A percentile compares a stretch with the other conserved stretches of the same genome.
These are phyloP conservation scores for Serendipita indica DNA, from an alignment of 768 basidiomycete genomes.

Conservation along the genomic window DNA sequence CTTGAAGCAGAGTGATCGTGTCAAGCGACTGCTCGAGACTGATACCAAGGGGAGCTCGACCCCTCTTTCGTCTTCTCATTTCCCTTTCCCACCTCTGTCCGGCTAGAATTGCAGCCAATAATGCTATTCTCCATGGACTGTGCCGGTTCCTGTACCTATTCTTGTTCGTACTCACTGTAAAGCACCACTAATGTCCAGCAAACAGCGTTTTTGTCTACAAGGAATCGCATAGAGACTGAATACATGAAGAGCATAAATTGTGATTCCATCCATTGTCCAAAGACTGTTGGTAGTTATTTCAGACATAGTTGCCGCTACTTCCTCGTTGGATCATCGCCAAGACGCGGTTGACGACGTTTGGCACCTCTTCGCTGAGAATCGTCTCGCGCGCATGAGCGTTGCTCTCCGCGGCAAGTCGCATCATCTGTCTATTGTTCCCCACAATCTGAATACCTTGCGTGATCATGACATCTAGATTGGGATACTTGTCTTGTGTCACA, in stretches of 20 bases:
- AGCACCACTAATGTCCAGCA: too few relatives aligned
- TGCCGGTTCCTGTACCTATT: too few relatives aligned
- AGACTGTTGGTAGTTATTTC: too few relatives aligned
- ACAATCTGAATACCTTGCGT: background rate
- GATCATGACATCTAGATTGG: background rate
- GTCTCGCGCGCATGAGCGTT: slow-evolving; percentile 6
- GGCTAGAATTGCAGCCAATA: too few relatives aligned
- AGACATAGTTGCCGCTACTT: background rate
- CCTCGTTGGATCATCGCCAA: slow-evolving; percentile 1
- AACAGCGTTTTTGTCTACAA: too few relatives aligned
- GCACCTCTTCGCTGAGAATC: slow-evolving; percentile 5
- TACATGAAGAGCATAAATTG: too few relatives aligned
- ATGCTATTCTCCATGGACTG: too few relatives aligned
- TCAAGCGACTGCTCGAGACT: background rate
- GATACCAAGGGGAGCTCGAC: background rate
- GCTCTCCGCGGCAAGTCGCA: slow-evolving; percentile 7
- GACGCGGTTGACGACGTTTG: slow-evolving; percentile 7
- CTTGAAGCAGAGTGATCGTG: slow-evolving; percentile 7
- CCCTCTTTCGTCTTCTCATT: background rate
- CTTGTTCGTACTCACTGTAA: too few relatives aligned
- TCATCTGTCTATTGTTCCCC: background rate
- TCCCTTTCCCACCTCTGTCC: background rate
- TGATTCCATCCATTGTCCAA: too few relatives aligned
- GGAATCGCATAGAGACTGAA: too few relatives aligned
- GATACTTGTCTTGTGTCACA: background rate